A percentile compares a stretch with the other conserved stretches of the same genome.
Conservation (phyloP, 129 eudicot species). For the Pseudognaphalium luteoalbum region DNA sequence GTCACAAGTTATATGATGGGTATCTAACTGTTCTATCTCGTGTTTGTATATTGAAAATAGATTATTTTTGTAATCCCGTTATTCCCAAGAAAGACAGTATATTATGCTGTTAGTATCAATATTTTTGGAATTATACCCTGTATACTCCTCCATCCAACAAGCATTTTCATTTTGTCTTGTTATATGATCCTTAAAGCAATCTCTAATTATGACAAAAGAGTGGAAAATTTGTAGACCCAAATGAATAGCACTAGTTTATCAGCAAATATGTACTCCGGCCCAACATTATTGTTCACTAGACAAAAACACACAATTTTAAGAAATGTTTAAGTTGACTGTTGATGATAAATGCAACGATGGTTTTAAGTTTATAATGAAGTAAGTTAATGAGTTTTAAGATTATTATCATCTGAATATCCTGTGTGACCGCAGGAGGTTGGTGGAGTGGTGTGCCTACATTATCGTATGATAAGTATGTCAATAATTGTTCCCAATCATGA, state of each 20-base stretch:
- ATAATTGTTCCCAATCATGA: not conserved
- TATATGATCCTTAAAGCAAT: not conserved
- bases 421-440: slow-evolving; percentile 78
- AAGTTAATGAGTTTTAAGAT: not conserved
- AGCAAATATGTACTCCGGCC: no score
- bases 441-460: slow-evolving; percentile 98
- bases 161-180: not conserved
- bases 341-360: not conserved
- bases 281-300: no score
- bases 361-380: not conserved
- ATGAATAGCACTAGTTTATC: not conserved
- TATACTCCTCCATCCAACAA: not conserved
- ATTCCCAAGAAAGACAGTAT: not conserved
- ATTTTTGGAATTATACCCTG: not conserved
- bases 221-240: not conserved
- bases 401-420: slow-evolving; percentile 10
- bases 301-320: no score
- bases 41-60: slow-evolving; percentile 7
- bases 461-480: slow-evolving; percentile 67
- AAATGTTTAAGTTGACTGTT: no score
- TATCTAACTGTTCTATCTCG: slow-evolving; percentile 32
- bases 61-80: not conserved
- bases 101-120: not conserved
- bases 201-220: not conserved
- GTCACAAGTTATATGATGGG: slow-evolving; percentile 88